phyloP scores from a whole-genome alignment of 179 eudicot genomes.

The Patellifolia procumbens region DNA sequence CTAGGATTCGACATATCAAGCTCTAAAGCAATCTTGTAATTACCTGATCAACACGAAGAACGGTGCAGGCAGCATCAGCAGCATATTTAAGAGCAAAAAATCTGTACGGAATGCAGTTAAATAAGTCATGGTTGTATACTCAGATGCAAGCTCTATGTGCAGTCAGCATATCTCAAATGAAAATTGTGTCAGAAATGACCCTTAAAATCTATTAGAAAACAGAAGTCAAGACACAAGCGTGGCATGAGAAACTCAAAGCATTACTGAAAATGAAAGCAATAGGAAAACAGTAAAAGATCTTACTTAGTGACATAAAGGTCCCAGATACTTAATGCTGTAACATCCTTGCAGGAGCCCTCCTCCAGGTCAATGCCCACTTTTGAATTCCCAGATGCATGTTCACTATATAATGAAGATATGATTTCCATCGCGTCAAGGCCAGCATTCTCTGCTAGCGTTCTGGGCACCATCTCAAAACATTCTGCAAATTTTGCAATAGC shows the following conservation, averaged over 20 bases:
- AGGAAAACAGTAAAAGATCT: conserved; percentile 22
- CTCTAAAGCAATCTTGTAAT: conserved; percentile 4
- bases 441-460: conserved; percentile 92
- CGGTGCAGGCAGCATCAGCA: conserved; percentile 95
- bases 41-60: conserved; percentile 93
- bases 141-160: neutral
- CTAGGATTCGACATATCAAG: neutral
- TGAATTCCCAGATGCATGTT: conserved; percentile 79
- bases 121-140: neutral
- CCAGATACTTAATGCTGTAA: conserved; percentile 68
- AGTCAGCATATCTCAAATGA: neutral
- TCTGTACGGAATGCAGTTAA: conserved; percentile 42
- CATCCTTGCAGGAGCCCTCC: conserved; percentile 79
- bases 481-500: conserved; percentile 93
- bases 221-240: neutral
- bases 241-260: neutral
- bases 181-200: neutral
- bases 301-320: conserved; percentile 90
- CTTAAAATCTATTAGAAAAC: too few species aligned
- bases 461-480: conserved; percentile 95
- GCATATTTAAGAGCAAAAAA: conserved; percentile 91
- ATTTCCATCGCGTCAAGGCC: conserved; percentile 96
- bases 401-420: conserved; percentile 82
- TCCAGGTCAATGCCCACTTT: conserved; percentile 88
- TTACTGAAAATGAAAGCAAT: neutral